Base-by-base conservation (phyloP, 306 rosid genomes). In the Vigna angularis region DNA sequence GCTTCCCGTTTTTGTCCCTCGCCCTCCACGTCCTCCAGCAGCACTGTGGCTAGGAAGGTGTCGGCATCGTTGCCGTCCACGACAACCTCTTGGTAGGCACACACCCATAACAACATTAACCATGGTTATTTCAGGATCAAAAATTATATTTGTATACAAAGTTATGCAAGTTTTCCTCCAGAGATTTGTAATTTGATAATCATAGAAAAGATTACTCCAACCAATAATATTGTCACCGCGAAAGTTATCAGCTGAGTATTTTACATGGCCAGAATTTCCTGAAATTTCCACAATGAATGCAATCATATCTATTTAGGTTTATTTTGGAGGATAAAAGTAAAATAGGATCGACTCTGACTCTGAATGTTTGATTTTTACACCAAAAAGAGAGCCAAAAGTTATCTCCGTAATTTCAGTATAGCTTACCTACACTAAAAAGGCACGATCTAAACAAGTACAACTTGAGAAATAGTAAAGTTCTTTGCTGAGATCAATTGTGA, bases 381-480 rank as follows among this genome's bases (percentile, higher is more conserved):
- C 45, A 42, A 10, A 28, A 57, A 36, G 4, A 36, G 12, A 48
- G n/a, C 53, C 70, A 32, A 61, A 72, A 72, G 20, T 11, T 50
- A n/a, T 36, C 17, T 42, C 20, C 28, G 51, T 70, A 50, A 51
- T 65, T 18, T 15, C 38, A 20, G 55, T 62, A 12, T 36, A 36
- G 2, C 5, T 32, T 24, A 1, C 64, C 9, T 63, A 42, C 20
- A 44, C 38, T 45, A 53, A 56, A 74, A 74, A 24, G 57, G 14
- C n/a, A 24, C 14, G 36, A 81, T 24, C 57, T 58, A 57, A 48
- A 58, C 59, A 75, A 20, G 70, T 71, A 76, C 62, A 77, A 49
- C 18, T 32, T 45, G 44, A 77, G 57, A 55, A 71, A 58, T 5
- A 10, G 22, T 22, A 10, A 26, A 65, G 72, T 56, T 61, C 13